Conservation (phyloP, 371 early-diverging fungal genomes). For the Mucor circinelloides region DNA sequence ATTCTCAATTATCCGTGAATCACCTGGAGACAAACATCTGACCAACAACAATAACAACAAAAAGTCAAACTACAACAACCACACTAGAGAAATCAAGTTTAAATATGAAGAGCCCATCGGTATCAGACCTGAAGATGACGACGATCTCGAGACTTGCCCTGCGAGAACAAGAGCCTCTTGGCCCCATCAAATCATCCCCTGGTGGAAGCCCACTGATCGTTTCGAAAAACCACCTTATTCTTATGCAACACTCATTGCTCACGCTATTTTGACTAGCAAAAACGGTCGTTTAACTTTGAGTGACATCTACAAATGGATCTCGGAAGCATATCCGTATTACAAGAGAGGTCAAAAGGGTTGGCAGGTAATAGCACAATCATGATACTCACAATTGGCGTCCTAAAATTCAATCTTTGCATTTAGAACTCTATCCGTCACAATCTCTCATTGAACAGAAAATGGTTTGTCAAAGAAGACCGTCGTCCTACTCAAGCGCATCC, state of each 20-base stretch:
- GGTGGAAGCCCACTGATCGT: conserved; percentile 49
- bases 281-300: conserved; percentile 81
- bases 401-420: background rate
- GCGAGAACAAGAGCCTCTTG: conserved; percentile 39
- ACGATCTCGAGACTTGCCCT: conserved; percentile 48
- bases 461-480: conserved; percentile 91
- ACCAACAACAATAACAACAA: background rate
- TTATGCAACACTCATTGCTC: conserved; percentile 91
- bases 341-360: conserved; percentile 76
- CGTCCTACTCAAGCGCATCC: conserved; percentile 80
- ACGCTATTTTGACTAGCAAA: conserved; percentile 82
- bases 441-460: conserved; percentile 90
- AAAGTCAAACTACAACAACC: conserved; percentile 4
- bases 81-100: conserved; percentile 27
- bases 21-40: conserved; percentile 12
- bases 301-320: conserved; percentile 94
- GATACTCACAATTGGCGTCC: no score
- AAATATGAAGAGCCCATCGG: conserved; percentile 44
- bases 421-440: conserved; percentile 99
- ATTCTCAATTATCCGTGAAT: conserved; percentile 32
- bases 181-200: conserved; percentile 46
- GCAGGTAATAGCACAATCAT: conserved; percentile 63
- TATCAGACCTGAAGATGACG: conserved; percentile 46
- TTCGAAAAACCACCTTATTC: conserved; percentile 84
- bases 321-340: conserved; percentile 78